phyloP scores from a whole-genome alignment of 129 eudicot genomes.

The Gnaphalium uliginosum region DNA sequence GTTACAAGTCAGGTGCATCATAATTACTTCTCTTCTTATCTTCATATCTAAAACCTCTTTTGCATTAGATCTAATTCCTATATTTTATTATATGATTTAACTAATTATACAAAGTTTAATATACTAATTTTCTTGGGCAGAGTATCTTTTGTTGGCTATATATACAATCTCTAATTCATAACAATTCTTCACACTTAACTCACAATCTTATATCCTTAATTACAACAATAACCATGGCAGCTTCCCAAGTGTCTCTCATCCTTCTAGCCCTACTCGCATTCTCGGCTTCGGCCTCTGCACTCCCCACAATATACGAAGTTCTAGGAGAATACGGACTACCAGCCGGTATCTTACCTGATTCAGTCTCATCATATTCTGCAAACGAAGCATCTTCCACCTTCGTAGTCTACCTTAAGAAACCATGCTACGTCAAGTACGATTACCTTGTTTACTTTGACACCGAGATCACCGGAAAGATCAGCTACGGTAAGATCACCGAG shows the following conservation, averaged over 20 bases:
- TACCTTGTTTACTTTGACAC: conserved; percentile 60
- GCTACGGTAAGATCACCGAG: conserved; percentile 49
- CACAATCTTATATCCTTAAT: no score
- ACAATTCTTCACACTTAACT: neutral
- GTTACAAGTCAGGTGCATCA: no score
- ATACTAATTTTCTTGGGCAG: neutral
- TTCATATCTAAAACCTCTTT: no score
- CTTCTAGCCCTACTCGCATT: neutral
- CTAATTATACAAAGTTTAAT: no score
- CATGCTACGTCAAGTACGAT: conserved; percentile 64
- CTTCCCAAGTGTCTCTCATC: neutral
- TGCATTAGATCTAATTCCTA: no score
- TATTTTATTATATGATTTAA: no score
- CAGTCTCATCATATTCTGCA: conserved; percentile 52
- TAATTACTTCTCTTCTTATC: no score
- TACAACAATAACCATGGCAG: neutral
- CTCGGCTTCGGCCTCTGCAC: neutral
- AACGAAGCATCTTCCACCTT: conserved; percentile 38
- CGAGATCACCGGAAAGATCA: conserved; percentile 55
- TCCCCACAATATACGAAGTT: conserved; percentile 53
- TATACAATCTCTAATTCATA: neutral
- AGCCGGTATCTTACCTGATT: conserved; percentile 65
- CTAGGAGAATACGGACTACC: conserved; percentile 65
- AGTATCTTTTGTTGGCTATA: neutral
- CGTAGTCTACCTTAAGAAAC: conserved; percentile 39